Conservation (phyloP, 371 early-diverging fungal species). For the Fennellomyces sp. region DNA sequence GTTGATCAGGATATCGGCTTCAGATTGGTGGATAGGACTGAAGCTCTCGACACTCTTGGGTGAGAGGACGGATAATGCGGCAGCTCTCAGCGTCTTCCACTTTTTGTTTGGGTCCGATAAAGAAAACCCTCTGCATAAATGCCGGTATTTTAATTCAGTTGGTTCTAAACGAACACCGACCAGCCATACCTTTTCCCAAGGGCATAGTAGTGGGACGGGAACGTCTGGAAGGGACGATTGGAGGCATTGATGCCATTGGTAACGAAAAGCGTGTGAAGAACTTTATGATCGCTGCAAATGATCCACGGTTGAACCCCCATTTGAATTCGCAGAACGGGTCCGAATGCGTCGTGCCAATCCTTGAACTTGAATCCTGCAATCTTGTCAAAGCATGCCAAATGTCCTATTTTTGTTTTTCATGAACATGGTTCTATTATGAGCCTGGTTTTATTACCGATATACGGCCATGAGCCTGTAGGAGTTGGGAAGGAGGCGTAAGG, state of each 20-base stretch:
- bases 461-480: not conserved
- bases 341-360: not conserved
- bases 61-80: slow-evolving; percentile 4
- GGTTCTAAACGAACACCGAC: not conserved
- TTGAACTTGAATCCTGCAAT: not conserved
- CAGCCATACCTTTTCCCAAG: slow-evolving; percentile 12
- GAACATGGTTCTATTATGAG: not conserved
- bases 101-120: slow-evolving; percentile 4
- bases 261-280: slow-evolving; percentile 19
- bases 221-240: slow-evolving; percentile 7
- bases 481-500: not conserved
- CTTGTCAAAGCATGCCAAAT: not conserved
- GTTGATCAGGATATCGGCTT: not conserved
- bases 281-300: slow-evolving; percentile 11
- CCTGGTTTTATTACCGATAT: slow-evolving; percentile 1
- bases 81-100: slow-evolving; percentile 13
- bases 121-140: slow-evolving; percentile 10
- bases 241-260: slow-evolving; percentile 9
- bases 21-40: not conserved
- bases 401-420: not conserved
- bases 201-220: slow-evolving; percentile 16
- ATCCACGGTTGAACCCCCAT: slow-evolving; percentile 26
- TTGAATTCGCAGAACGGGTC: slow-evolving; percentile 12
- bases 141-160: not conserved
- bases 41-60: slow-evolving; percentile 8